phyloP scores from a whole-genome alignment of 495 filamentous ascomycete genomes.

The Chaetomium fimeti region DNA sequence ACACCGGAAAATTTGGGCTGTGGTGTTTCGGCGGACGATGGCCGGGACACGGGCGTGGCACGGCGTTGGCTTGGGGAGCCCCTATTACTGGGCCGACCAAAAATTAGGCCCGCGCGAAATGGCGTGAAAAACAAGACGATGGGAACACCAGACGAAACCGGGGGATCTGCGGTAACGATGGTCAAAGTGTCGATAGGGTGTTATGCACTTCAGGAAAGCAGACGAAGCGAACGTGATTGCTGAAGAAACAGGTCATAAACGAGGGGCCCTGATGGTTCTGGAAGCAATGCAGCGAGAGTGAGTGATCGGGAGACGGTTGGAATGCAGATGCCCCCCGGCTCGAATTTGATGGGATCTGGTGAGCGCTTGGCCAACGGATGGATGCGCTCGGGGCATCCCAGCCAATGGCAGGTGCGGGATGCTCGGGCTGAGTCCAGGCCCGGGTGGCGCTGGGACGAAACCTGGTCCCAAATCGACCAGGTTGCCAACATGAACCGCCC shows the following conservation, averaged over 20 bases:
- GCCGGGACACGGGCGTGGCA: slow-evolving; percentile 24
- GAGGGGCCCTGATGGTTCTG: slow-evolving; percentile 8
- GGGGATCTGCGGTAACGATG: not conserved
- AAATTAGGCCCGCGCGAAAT: slow-evolving; percentile 29
- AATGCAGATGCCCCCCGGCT: slow-evolving; percentile 19
- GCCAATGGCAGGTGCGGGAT: slow-evolving; percentile 24
- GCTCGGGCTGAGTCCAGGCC: slow-evolving; percentile 21
- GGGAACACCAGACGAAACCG: slow-evolving; percentile 11
- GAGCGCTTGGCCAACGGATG: slow-evolving; percentile 21
- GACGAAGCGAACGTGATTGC: slow-evolving; percentile 30
- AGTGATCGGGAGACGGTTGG: slow-evolving; percentile 25
- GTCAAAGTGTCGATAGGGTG: not conserved
- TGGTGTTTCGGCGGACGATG: slow-evolving; percentile 22
- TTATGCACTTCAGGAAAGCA: slow-evolving; percentile 3
- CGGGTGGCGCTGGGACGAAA: slow-evolving; percentile 18
- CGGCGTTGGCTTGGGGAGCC: slow-evolving; percentile 30
- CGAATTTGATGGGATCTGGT: slow-evolving; percentile 18
- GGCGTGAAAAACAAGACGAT: slow-evolving; percentile 19
- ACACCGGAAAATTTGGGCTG: slow-evolving; percentile 31
- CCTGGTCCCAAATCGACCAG: slow-evolving; percentile 2
- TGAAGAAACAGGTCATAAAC: slow-evolving; percentile 27
- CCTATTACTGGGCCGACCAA: slow-evolving; percentile 31
- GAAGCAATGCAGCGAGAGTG: not conserved
- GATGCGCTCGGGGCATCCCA: slow-evolving; percentile 14
- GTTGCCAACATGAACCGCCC: slow-evolving; percentile 20